phyloP scores from a whole-genome alignment of 2,329 filamentous ascomycete genomes.

The Claviceps spartinae region DNA sequence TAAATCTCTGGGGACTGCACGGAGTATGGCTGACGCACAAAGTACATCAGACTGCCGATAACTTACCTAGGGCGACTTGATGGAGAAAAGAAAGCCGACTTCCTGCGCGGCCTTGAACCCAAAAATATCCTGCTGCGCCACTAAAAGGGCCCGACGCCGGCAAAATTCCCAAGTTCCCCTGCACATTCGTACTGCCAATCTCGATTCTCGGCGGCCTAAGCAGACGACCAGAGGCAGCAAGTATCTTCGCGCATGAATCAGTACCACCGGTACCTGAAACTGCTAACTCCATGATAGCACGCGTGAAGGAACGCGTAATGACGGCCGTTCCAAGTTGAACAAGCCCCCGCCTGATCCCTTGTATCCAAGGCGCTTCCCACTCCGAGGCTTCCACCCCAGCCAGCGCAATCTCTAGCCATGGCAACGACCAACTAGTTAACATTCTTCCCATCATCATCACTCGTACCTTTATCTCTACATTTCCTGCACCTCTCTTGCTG shows the following conservation, averaged over 20 bases:
- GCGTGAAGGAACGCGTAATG: background rate
- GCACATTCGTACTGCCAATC: background rate
- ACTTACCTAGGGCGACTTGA: too few relatives aligned
- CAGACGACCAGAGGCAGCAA: background rate
- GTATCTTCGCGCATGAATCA: background rate
- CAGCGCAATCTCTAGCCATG: background rate
- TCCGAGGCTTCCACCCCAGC: background rate
- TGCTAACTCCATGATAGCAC: background rate
- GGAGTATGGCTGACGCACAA: too few relatives aligned
- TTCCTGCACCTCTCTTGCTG: too few relatives aligned
- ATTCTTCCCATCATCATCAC: too few relatives aligned
- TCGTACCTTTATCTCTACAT: too few relatives aligned
- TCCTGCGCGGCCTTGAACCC: too few relatives aligned
- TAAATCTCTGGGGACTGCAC: too few relatives aligned
- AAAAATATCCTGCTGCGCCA: too few relatives aligned
- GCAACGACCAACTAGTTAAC: background rate
- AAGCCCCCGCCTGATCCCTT: too few relatives aligned
- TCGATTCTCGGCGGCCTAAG: background rate
- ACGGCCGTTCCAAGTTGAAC: background rate
- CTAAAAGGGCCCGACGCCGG: background rate
- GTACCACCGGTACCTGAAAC: background rate
- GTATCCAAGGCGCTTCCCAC: too few relatives aligned
- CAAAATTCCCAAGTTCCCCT: background rate
- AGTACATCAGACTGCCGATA: too few relatives aligned
- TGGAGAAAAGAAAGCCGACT: too few relatives aligned